Evolutionary conservation across 768 basidiomycete species (phyloP).

Genomic region (Pisolithus tinctorius): DNA sequence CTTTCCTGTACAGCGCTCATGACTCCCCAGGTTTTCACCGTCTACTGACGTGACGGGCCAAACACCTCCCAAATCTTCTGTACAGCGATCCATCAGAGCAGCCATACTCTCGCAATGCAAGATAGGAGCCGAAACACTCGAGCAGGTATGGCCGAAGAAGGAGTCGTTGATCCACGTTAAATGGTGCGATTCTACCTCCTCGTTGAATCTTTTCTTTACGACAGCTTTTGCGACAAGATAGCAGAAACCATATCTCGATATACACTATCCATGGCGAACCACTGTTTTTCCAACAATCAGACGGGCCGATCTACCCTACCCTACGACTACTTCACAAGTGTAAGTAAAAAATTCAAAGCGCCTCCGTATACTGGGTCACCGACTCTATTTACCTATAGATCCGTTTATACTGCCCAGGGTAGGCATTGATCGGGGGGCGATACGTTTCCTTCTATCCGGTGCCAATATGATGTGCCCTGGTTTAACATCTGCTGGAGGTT

Average conservation of each 20-base stretch:
- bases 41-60: slow-evolving; percentile 83
- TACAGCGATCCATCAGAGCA: slow-evolving; percentile 83
- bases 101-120: slow-evolving; percentile 79
- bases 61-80: slow-evolving; percentile 88
- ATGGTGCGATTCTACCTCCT: slow-evolving; percentile 44
- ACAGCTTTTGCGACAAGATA: slow-evolving; percentile 33
- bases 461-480: slow-evolving; percentile 98
- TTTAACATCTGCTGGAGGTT: slow-evolving; percentile 86
- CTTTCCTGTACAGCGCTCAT: slow-evolving; percentile 8
- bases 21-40: slow-evolving; percentile 50
- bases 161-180: slow-evolving; percentile 89
- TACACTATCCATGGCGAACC: slow-evolving; percentile 85
- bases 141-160: slow-evolving; percentile 98
- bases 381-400: slow-evolving; percentile 42
- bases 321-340: slow-evolving; percentile 89
- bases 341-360: slow-evolving; percentile 30
- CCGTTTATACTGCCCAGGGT: slow-evolving; percentile 86
- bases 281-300: slow-evolving; percentile 93
- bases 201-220: slow-evolving; percentile 3
- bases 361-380: background rate
- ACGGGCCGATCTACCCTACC: slow-evolving; percentile 88
- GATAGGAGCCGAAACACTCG: slow-evolving; percentile 72
- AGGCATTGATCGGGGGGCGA: slow-evolving; percentile 92
- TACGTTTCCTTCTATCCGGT: slow-evolving; percentile 91
- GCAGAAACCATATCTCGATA: slow-evolving; percentile 93